phyloP scores from a whole-genome alignment of 352 stramenopile species.

The Peronospora destructor region DNA sequence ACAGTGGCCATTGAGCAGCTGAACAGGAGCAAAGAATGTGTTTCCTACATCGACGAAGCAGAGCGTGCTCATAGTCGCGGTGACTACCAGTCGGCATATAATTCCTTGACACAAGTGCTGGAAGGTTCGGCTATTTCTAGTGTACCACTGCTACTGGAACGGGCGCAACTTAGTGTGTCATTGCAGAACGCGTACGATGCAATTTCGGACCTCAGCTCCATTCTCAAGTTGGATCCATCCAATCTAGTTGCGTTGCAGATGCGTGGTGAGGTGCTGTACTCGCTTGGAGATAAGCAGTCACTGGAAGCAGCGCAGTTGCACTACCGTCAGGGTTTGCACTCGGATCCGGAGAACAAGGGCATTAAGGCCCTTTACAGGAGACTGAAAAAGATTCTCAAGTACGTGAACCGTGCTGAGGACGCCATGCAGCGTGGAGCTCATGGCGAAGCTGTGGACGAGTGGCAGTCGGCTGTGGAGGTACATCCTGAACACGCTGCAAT shows the following conservation, averaged over 20 bases:
- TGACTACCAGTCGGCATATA: constrained; percentile 57
- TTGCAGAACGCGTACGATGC: constrained; percentile 67
- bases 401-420: constrained; percentile 50
- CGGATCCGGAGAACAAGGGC: constrained; percentile 76
- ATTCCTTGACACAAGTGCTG: constrained; percentile 59
- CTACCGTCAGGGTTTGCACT: constrained; percentile 71
- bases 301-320: constrained; percentile 65
- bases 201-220: constrained; percentile 60
- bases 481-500: constrained; percentile 52
- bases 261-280: constrained; percentile 76
- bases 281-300: constrained; percentile 70
- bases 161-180: constrained; percentile 65
- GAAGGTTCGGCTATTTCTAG: constrained; percentile 69
- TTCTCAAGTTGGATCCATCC: constrained; percentile 65
- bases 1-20: constrained; percentile 40
- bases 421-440: constrained; percentile 47
- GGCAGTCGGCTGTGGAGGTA: constrained; percentile 53
- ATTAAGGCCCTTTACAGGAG: constrained; percentile 67
- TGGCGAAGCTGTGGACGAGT: constrained; percentile 54
- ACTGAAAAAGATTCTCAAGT: constrained; percentile 78
- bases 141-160: constrained; percentile 53
- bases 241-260: constrained; percentile 63
- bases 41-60: constrained; percentile 52
- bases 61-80: constrained; percentile 58
- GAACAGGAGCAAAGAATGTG: constrained; percentile 59